Conservation (phyloP, 768 basidiomycete genomes). For the Boletales sp. region DNA sequence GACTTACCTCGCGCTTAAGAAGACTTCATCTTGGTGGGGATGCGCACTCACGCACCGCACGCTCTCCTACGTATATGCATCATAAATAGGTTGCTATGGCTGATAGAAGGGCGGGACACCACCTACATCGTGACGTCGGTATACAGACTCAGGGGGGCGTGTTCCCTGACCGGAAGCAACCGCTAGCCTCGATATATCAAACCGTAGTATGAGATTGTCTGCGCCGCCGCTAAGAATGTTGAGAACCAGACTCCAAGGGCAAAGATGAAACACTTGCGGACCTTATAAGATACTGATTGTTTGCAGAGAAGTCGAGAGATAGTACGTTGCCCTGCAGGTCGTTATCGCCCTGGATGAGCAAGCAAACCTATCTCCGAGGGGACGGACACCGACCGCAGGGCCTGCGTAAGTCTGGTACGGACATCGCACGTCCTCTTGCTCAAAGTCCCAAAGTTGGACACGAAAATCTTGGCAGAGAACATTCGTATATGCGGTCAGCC, state of each 20-base stretch:
- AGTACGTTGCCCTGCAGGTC: constrained; percentile 62
- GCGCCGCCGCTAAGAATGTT: constrained; percentile 48
- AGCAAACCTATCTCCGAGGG: constrained; percentile 26
- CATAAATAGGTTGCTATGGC: constrained; percentile 9
- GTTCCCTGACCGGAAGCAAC: constrained; percentile 6
- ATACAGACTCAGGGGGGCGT: constrained; percentile 21
- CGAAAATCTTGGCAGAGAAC: constrained; percentile 41
- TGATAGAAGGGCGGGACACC: constrained; percentile 19
- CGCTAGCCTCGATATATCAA: constrained; percentile 44
- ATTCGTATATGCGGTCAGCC: constrained; percentile 10
- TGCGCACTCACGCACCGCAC: constrained; percentile 66
- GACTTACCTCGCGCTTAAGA: constrained; percentile 63
- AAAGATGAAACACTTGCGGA: constrained; percentile 35
- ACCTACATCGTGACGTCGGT: constrained; percentile 32
- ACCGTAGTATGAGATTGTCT: constrained; percentile 49
- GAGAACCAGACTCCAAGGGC: constrained; percentile 4
- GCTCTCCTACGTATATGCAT: constrained; percentile 45
- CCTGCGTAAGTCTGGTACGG: constrained; percentile 45
- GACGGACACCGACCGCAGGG: constrained; percentile 31
- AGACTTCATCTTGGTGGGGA: constrained; percentile 62
- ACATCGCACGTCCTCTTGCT: constrained; percentile 49
- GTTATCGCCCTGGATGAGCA: constrained; percentile 15
- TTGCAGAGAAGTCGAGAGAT: constrained; percentile 65
- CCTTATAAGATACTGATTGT: constrained; percentile 63
- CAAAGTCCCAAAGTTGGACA: constrained; percentile 63